Evolutionary conservation across 2,329 filamentous ascomycete species (phyloP).

Genomic region (Talaromyces islandicus): DNA sequence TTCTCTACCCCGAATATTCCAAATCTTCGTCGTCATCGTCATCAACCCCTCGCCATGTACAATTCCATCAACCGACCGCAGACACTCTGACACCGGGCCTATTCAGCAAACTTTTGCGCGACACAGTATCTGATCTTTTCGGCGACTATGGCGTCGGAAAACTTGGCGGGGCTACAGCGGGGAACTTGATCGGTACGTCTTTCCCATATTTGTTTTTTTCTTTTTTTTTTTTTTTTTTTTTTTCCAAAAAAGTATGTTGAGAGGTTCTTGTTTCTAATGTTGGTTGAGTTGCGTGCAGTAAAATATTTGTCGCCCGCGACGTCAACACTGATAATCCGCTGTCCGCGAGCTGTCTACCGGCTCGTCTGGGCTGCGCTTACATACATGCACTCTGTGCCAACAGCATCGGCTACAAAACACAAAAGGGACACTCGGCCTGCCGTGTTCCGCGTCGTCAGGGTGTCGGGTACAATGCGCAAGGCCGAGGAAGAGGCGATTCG

Average conservation of each 20-base stretch:
- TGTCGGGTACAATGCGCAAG: slow-evolving; percentile 90
- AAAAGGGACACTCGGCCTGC: slow-evolving; percentile 43
- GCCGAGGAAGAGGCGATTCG: slow-evolving; percentile 84
- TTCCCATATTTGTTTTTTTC: slow-evolving; percentile 1
- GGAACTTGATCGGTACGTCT: slow-evolving; percentile 59
- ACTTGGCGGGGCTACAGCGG: slow-evolving; percentile 58
- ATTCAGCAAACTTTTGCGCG: slow-evolving; percentile 64
- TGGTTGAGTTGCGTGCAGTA: slow-evolving; percentile 50
- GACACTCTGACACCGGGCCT: slow-evolving; percentile 61
- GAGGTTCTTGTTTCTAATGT: background rate
- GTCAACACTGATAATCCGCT: slow-evolving; percentile 84
- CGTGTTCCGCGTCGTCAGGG: slow-evolving; percentile 75
- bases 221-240: background rate
- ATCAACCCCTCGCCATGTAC: slow-evolving; percentile 54
- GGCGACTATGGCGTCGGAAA: slow-evolving; percentile 73
- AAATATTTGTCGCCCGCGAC: slow-evolving; percentile 93
- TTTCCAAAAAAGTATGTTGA: background rate
- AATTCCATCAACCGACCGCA: slow-evolving; percentile 73
- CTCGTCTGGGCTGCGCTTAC: slow-evolving; percentile 87
- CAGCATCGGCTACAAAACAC: background rate
- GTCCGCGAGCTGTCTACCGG: slow-evolving; percentile 73
- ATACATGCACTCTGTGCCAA: slow-evolving; percentile 66
- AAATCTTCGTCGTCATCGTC: slow-evolving; percentile 17
- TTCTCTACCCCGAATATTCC: slow-evolving; percentile 67
- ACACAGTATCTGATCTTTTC: slow-evolving; percentile 66